These are phyloP conservation scores for Cunninghamia lanceolata DNA, from an alignment of 75 land plant species.

Conservation along the genomic window DNA sequence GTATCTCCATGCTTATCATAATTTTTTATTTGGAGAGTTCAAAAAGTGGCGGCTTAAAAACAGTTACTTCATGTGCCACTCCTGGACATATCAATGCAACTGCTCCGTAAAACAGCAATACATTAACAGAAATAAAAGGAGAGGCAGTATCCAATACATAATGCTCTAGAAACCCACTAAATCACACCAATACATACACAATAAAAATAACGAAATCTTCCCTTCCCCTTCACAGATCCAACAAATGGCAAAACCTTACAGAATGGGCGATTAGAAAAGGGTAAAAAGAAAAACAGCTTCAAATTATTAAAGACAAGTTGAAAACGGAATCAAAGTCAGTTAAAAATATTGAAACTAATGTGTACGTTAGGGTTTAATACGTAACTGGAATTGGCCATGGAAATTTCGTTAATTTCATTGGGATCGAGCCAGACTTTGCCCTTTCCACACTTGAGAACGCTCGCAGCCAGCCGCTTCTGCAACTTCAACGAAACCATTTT, in stretches of 20 bases:
- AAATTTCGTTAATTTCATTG: slow-evolving; percentile 75
- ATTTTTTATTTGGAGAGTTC: too few species aligned
- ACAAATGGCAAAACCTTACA: background rate
- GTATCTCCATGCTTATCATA: too few species aligned
- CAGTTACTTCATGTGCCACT: too few species aligned
- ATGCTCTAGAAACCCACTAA: background rate
- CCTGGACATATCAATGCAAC: background rate
- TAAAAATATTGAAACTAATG: background rate
- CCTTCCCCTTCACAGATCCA: background rate
- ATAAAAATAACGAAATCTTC: background rate
- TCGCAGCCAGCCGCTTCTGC: slow-evolving; percentile 82
- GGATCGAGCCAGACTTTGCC: slow-evolving; percentile 89
- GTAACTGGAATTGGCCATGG: slow-evolving; percentile 80
- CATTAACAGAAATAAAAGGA: background rate
- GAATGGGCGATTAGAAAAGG: background rate
- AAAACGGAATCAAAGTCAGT: too few species aligned
- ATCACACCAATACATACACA: background rate
- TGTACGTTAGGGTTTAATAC: background rate
- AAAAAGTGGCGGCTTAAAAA: too few species aligned
- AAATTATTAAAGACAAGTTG: too few species aligned
- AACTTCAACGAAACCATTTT: slow-evolving; percentile 80
- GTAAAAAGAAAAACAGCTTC: too few species aligned
- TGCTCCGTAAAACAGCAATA: background rate
- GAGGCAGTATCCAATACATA: background rate
- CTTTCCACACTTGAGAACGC: slow-evolving; percentile 82